Conservation (phyloP, 2,329 filamentous ascomycete species). For the Helotiales sp. region DNA sequence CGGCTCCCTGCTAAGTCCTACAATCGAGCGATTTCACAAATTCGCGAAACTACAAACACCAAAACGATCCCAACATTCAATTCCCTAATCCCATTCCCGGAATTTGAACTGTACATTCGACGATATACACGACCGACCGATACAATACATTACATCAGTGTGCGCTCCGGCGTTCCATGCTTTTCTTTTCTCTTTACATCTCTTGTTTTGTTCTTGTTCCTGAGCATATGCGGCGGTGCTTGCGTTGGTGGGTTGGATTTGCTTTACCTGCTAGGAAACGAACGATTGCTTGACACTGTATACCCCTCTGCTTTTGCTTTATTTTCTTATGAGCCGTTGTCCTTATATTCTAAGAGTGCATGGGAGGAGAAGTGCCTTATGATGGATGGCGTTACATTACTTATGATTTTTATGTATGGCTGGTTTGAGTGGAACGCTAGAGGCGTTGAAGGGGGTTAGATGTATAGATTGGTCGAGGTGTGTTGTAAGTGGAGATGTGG, state of each 20-base stretch:
- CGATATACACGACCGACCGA: too few relatives aligned
- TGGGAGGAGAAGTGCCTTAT: neutral
- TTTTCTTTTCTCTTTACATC: neutral
- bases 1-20: too few relatives aligned
- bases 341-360: neutral
- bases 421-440: neutral
- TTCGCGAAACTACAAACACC: too few relatives aligned
- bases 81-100: neutral
- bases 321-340: neutral
- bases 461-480: neutral
- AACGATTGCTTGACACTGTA: neutral
- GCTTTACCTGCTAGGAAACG: too few relatives aligned
- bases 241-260: neutral
- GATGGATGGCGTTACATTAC: neutral
- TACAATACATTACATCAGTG: neutral
- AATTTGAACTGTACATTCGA: neutral
- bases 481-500: neutral
- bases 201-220: neutral
- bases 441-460: neutral
- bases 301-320: conserved; percentile 2
- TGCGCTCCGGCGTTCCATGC: neutral
- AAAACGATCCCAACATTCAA: too few relatives aligned
- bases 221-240: neutral
- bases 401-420: neutral
- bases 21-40: too few relatives aligned